Percentiles rank a stretch among this genome's conserved stretches.
Conservation (phyloP, 495 filamentous ascomycete genomes). For the Podospora pseudopauciseta region DNA sequence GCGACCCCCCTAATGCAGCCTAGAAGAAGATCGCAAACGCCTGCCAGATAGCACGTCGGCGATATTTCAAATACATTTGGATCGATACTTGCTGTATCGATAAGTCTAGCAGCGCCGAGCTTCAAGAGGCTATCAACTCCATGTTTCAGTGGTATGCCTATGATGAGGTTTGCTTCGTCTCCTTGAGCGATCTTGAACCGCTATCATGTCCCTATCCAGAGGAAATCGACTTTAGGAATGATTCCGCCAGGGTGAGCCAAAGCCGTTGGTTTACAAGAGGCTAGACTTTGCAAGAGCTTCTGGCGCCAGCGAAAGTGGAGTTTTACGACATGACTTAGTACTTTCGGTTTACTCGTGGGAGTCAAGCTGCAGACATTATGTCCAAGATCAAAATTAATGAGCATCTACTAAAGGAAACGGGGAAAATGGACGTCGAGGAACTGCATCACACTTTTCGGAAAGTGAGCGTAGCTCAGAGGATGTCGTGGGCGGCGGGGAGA, state of each 20-base stretch:
- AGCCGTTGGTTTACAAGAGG: background rate
- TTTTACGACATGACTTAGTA: background rate
- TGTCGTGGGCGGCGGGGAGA: constrained; percentile 17
- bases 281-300: background rate
- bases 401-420: too few relatives aligned
- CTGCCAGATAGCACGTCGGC: background rate
- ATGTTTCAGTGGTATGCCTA: background rate
- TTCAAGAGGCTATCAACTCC: background rate
- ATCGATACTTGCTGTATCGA: background rate
- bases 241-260: too few relatives aligned
- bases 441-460: background rate
- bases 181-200: background rate
- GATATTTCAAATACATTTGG: background rate
- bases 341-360: too few relatives aligned
- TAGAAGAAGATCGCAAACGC: background rate
- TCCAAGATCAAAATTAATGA: too few relatives aligned
- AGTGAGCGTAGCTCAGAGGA: background rate
- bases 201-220: too few relatives aligned
- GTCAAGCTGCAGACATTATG: too few relatives aligned
- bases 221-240: too few relatives aligned
- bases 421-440: too few relatives aligned
- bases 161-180: background rate
- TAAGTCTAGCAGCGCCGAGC: background rate
- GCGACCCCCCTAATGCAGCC: background rate
- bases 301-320: background rate